Conservation (phyloP, 2,329 filamentous ascomycete genomes). For the Berkeleyomyces rouxiae region DNA sequence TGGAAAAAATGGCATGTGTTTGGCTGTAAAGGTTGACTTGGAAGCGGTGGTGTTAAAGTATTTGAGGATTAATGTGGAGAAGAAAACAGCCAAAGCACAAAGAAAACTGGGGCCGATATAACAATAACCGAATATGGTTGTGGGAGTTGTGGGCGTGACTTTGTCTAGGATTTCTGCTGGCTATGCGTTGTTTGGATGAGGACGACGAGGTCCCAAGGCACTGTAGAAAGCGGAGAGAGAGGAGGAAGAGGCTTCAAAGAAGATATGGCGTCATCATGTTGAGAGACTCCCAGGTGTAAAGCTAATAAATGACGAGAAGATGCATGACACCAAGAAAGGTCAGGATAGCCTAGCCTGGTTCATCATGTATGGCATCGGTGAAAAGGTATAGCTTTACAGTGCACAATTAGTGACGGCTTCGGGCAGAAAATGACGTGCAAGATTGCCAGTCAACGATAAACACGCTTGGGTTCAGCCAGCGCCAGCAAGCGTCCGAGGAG, state of each 20-base stretch:
- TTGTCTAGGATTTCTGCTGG: neutral
- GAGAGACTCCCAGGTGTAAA: neutral
- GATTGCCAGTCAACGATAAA: no score
- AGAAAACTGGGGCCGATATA: conserved; percentile 10
- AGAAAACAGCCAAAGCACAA: neutral
- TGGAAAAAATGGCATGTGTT: neutral
- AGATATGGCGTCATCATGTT: neutral
- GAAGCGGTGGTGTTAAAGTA: neutral
- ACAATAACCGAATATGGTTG: conserved; percentile 1
- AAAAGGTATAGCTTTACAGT: neutral
- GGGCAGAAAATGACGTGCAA: no score
- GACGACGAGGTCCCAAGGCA: neutral
- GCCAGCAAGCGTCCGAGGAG: no score
- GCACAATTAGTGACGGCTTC: neutral
- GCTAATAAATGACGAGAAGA: neutral
- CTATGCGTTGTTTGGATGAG: neutral
- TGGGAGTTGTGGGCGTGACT: conserved; percentile 7
- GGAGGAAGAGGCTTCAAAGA: neutral
- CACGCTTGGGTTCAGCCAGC: no score
- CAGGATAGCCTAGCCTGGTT: neutral
- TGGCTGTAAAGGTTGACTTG: neutral
- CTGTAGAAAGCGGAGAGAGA: neutral
- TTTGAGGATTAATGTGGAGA: neutral
- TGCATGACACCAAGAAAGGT: neutral
- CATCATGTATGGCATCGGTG: neutral